These are phyloP conservation scores for Baorangia bicolor DNA, from an alignment of 768 basidiomycete genomes.

Conservation along the genomic window DNA sequence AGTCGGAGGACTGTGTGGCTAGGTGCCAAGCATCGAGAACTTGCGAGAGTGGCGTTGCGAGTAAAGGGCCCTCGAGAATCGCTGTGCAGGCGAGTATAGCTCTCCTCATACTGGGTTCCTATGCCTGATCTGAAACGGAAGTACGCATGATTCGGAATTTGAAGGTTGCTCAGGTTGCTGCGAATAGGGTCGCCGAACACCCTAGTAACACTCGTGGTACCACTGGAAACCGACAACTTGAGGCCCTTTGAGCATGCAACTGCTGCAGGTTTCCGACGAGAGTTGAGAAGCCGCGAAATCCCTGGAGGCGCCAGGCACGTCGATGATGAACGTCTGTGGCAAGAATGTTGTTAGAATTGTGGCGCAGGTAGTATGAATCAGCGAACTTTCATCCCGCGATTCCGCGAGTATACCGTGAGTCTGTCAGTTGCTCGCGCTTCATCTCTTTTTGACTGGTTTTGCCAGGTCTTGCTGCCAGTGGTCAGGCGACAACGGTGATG, in stretches of 20 bases:
- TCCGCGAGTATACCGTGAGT: neutral
- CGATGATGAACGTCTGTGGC: neutral
- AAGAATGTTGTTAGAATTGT: neutral
- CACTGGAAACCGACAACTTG: neutral
- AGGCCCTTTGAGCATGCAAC: too few species aligned
- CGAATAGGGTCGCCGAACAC: neutral
- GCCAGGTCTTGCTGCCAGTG: neutral
- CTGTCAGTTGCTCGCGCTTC: neutral
- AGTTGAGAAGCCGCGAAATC: neutral
- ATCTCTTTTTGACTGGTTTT: neutral
- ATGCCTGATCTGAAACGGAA: neutral
- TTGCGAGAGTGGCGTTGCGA: conserved; percentile 5
- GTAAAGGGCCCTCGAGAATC: neutral
- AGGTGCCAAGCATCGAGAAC: neutral
- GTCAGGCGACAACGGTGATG: too few species aligned
- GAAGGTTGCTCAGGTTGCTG: neutral
- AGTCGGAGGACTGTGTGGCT: neutral
- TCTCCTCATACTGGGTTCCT: neutral
- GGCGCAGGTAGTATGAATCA: neutral
- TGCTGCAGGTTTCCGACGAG: neutral
- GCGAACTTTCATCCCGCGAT: neutral
- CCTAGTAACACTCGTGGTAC: too few species aligned
- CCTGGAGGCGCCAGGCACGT: neutral
- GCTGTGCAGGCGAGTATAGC: conserved; percentile 10
- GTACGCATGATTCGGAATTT: neutral